These are phyloP conservation scores for Dendrostoma leiphaemia DNA, from an alignment of 2,329 filamentous ascomycete genomes.

Conservation along the genomic window DNA sequence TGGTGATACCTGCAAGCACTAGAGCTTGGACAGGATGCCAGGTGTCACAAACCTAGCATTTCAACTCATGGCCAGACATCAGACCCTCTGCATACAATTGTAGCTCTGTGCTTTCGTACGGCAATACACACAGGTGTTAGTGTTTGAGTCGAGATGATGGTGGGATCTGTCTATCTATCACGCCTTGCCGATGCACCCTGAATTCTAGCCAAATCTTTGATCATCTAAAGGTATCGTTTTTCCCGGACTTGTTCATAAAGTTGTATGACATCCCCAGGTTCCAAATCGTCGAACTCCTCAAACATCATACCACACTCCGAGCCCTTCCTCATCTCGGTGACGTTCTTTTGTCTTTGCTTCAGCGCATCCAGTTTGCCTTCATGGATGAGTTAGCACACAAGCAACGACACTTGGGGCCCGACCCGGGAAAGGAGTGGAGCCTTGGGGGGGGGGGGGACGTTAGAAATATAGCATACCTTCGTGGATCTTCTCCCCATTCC, in stretches of 20 bases:
- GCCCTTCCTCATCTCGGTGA: constrained; percentile 84
- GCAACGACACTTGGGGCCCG: neutral
- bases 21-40: neutral
- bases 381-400: constrained; percentile 20
- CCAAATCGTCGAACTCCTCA: constrained; percentile 73
- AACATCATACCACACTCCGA: constrained; percentile 92
- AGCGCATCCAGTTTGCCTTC: constrained; percentile 76
- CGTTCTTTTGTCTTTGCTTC: constrained; percentile 91
- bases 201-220: neutral
- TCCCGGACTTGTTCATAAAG: constrained; percentile 77
- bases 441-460: too few species aligned
- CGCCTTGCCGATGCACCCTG: neutral
- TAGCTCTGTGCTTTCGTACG: too few species aligned
- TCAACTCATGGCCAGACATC: too few species aligned
- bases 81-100: too few species aligned
- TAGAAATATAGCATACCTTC: constrained; percentile 65
- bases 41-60: too few species aligned
- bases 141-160: neutral
- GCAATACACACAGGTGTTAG: too few species aligned
- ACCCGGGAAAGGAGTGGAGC: constrained; percentile 3
- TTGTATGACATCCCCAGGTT: constrained; percentile 82
- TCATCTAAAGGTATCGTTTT: constrained; percentile 55
- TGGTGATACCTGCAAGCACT: constrained; percentile 30
- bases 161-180: neutral
- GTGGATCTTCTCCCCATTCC: constrained; percentile 69